Base-by-base conservation (phyloP, 805 yeast species). In the Candida odintsovae region DNA sequence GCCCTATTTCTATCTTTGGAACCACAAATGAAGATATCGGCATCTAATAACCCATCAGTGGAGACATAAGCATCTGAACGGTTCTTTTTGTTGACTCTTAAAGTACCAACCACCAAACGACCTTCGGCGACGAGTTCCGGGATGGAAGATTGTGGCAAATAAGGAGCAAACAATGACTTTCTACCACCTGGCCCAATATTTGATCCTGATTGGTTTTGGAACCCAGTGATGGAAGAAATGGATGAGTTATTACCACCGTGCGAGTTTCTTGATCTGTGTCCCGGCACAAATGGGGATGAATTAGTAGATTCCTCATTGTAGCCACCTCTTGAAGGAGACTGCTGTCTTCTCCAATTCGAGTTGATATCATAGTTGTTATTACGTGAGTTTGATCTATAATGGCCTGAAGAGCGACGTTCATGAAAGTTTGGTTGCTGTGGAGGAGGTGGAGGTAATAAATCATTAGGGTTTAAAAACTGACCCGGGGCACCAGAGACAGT, bases 31-130 rank as follows among this genome's bases (percentile, higher is more conserved):
- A 90, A 94, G 50, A 94, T 89, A 66, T 94, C 99, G 0, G 99
- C 95, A 66, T 94, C 99, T 52, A 94, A 75, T 28, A 90, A 76
- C 1, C 97, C 97, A 64, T 90, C 97, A 1, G 98, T 92, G 7
- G 96, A 82, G n/a, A 94, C 98, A 68, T 95, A 94, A 0, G 99
- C 99, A 68, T 94, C 98, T 1, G 97, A 89, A 58, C 99, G 77
- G 65, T 94, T 94, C 67, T 94, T 94, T 67, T 90, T 90, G 69
- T 94, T 94, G 39, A 94, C 99, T 54, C 99, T 78, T 57, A 94
- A 72, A 23, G 84, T 85, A 57, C 99, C 99, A 3, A 95, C 83
- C 8, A 94, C 98, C 44, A 94, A 73, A 52, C 90, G 79, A 19
- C 98, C 98, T 52, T 92, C 97, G 52, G 80, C 78, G 40, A 94